phyloP scores from a whole-genome alignment of 306 rosid genomes.

The Ormosia emarginata region DNA sequence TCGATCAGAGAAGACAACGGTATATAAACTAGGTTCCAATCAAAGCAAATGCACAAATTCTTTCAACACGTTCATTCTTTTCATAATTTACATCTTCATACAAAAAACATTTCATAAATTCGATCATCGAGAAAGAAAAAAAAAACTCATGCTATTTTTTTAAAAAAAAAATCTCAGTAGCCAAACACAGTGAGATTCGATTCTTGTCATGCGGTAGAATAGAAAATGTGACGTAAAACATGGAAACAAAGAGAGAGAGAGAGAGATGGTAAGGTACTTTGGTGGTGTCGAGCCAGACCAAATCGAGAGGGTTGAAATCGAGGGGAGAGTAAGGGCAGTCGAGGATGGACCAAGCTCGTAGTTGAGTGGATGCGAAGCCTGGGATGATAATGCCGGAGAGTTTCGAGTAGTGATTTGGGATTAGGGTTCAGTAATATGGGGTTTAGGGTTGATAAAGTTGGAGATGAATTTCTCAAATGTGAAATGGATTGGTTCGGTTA shows the following conservation, averaged over 20 bases:
- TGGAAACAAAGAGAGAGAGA: background rate
- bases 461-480: no score
- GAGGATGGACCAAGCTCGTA: slow-evolving; percentile 96
- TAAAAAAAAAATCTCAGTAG: background rate
- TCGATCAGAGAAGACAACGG: background rate
- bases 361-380: slow-evolving; percentile 97
- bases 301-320: no score
- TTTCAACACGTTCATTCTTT: background rate
- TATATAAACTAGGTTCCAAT: background rate
- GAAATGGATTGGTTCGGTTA: no score
- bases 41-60: slow-evolving; percentile 1
- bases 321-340: slow-evolving; percentile 97
- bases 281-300: slow-evolving; percentile 98
- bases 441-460: no score
- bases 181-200: background rate
- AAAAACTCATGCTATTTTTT: background rate
- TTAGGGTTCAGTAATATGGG: no score
- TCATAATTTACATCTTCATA: background rate
- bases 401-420: slow-evolving; percentile 80
- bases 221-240: background rate
- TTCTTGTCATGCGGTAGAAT: background rate
- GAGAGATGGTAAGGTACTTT: slow-evolving; percentile 43
- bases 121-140: background rate
- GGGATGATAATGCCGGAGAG: slow-evolving; percentile 97
- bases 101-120: background rate